phyloP scores from a whole-genome alignment of 78 protist genomes.

The Dictyostelium brefeldianum region DNA sequence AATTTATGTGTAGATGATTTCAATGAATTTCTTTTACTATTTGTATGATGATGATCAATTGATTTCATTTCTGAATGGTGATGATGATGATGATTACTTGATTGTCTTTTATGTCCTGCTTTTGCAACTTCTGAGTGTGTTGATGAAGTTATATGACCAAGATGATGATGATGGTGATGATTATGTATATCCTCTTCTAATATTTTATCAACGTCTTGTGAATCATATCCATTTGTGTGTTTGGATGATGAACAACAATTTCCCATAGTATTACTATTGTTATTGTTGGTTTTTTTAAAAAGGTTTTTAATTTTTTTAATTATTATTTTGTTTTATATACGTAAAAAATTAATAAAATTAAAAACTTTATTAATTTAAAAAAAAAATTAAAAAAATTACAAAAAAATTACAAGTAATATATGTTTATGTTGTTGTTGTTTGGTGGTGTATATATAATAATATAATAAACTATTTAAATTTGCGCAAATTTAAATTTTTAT shows the following conservation, averaged over 20 bases:
- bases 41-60: not conserved
- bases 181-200: slow-evolving; percentile 4
- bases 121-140: not conserved
- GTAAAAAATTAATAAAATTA: slow-evolving; percentile 11
- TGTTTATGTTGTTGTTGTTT: not conserved
- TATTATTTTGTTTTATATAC: slow-evolving; percentile 21
- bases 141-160: too few relatives aligned
- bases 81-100: not conserved
- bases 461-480: not conserved
- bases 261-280: slow-evolving; percentile 27
- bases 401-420: not conserved
- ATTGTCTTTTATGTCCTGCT: not conserved
- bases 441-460: not conserved
- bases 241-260: slow-evolving; percentile 58
- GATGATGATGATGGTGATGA: slow-evolving; percentile 12
- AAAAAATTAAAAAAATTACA: not conserved
- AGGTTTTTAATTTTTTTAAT: slow-evolving; percentile 16
- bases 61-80: slow-evolving; percentile 34
- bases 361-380: not conserved
- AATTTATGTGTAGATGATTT: not conserved
- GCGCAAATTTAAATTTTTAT: not conserved
- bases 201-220: slow-evolving; percentile 10
- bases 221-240: slow-evolving; percentile 17
- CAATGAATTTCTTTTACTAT: slow-evolving; percentile 16
- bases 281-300: slow-evolving; percentile 3